These are phyloP conservation scores for Neoascochyta sp. DNA, from an alignment of 2,329 filamentous ascomycete genomes.

Conservation along the genomic window DNA sequence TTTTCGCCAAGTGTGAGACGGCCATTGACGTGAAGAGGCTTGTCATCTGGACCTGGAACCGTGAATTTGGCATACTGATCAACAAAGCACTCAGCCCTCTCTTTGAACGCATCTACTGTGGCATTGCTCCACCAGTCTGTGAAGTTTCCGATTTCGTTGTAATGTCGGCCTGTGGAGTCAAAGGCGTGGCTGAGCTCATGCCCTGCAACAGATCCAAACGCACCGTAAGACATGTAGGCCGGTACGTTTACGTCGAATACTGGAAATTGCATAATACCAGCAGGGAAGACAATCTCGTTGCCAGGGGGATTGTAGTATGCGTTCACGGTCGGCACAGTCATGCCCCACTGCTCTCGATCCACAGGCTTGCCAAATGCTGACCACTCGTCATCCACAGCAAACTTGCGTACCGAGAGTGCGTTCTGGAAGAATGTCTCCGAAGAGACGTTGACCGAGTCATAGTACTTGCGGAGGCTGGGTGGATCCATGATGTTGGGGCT, in stretches of 20 bases:
- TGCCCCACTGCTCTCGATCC: slow-evolving; percentile 58
- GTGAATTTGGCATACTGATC: slow-evolving; percentile 64
- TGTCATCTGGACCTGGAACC: slow-evolving; percentile 54
- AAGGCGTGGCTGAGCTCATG: slow-evolving; percentile 70
- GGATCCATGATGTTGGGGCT: slow-evolving; percentile 61
- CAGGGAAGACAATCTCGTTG: slow-evolving; percentile 68
- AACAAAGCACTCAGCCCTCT: slow-evolving; percentile 62
- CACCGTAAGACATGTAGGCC: slow-evolving; percentile 64
- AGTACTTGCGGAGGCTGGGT: slow-evolving; percentile 54
- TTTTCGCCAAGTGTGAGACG: slow-evolving; percentile 64
- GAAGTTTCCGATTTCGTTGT: slow-evolving; percentile 61
- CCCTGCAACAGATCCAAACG: slow-evolving; percentile 63
- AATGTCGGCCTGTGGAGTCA: slow-evolving; percentile 62
- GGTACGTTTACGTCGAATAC: slow-evolving; percentile 62
- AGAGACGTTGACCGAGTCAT: slow-evolving; percentile 52
- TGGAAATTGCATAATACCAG: slow-evolving; percentile 65
- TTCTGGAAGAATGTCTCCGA: slow-evolving; percentile 57
- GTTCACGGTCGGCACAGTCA: slow-evolving; percentile 58
- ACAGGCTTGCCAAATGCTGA: slow-evolving; percentile 57
- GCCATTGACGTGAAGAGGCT: slow-evolving; percentile 60
- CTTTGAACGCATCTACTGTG: slow-evolving; percentile 57
- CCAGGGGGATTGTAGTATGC: slow-evolving; percentile 62
- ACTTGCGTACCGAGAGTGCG: slow-evolving; percentile 49
- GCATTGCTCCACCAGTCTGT: slow-evolving; percentile 64
- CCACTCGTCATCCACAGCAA: slow-evolving; percentile 53